Evolutionary conservation across 352 stramenopile species (phyloP).

Genomic region (Globisporangium cylindrosporum): DNA sequence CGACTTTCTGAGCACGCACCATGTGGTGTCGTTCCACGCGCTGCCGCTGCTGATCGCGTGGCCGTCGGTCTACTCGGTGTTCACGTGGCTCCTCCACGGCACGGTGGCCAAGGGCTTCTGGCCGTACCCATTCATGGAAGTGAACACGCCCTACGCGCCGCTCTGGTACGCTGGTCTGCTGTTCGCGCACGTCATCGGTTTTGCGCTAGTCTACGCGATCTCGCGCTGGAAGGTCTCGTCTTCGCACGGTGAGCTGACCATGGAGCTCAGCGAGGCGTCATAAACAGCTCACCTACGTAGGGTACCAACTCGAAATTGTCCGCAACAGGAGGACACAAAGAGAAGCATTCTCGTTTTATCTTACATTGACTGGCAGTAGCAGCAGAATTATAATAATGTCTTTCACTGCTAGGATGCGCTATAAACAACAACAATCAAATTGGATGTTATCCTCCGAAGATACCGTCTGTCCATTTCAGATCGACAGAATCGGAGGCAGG

Average conservation of each 20-base stretch:
- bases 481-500: background rate
- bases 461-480: background rate
- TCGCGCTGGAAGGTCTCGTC: conserved; percentile 38
- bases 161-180: conserved; percentile 70
- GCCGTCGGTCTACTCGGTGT: conserved; percentile 63
- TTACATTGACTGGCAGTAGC: conserved; percentile 1
- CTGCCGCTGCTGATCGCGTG: conserved; percentile 63
- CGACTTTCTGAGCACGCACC: conserved; percentile 55
- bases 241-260: background rate
- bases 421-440: conserved; percentile 13
- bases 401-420: background rate
- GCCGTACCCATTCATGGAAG: conserved; percentile 77
- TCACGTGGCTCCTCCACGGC: conserved; percentile 75
- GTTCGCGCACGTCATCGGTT: conserved; percentile 38
- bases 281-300: background rate
- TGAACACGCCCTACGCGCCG: conserved; percentile 68
- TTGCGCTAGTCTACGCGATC: conserved; percentile 39
- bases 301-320: background rate
- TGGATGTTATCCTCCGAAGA: background rate
- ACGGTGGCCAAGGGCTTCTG: conserved; percentile 66
- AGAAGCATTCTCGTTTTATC: background rate
- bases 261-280: background rate
- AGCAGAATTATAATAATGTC: conserved; percentile 4
- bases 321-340: background rate
- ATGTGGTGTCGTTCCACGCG: conserved; percentile 51